phyloP scores from a whole-genome alignment of 345 rosid species.

The Limnanthes douglasii region DNA sequence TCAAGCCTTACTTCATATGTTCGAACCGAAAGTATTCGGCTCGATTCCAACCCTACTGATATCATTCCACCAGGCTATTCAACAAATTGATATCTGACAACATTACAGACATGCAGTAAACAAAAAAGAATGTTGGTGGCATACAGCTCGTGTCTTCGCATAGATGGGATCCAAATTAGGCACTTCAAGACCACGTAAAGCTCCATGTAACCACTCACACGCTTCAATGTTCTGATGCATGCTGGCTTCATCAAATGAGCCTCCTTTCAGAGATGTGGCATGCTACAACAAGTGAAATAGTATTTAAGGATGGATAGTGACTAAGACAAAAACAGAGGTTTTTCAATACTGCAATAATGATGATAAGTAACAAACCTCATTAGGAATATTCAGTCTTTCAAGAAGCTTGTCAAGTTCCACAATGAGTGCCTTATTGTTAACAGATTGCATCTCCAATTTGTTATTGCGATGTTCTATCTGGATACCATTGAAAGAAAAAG shows the following conservation, averaged over 20 bases:
- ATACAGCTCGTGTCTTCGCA: slow-evolving; percentile 86
- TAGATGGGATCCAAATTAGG: slow-evolving; percentile 73
- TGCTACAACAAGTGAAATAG: slow-evolving; percentile 40
- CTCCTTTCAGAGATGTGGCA: slow-evolving; percentile 74
- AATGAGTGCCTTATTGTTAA: slow-evolving; percentile 77
- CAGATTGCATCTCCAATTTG: slow-evolving; percentile 95
- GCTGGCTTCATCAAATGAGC: slow-evolving; percentile 82
- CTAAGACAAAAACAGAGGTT: background rate
- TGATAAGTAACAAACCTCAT: slow-evolving; percentile 38
- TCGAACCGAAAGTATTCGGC: no score
- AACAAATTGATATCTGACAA: no score
- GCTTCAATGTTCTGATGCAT: slow-evolving; percentile 94
- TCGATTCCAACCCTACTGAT: no score
- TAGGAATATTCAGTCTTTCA: slow-evolving; percentile 66
- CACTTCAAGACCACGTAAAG: slow-evolving; percentile 59
- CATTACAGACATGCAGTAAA: no score
- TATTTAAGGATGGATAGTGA: slow-evolving; percentile 4
- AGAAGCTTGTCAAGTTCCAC: slow-evolving; percentile 92
- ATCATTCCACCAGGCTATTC: no score
- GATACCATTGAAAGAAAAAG: slow-evolving; percentile 12
- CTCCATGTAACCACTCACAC: slow-evolving; percentile 94
- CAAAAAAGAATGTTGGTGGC: slow-evolving; percentile 10
- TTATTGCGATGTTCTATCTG: slow-evolving; percentile 98
- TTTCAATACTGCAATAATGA: slow-evolving; percentile 1
- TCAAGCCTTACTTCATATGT: no score